Evolutionary conservation across 2,329 filamentous ascomycete genomes (phyloP).

Genomic region (Dichotomopilus funicola): DNA sequence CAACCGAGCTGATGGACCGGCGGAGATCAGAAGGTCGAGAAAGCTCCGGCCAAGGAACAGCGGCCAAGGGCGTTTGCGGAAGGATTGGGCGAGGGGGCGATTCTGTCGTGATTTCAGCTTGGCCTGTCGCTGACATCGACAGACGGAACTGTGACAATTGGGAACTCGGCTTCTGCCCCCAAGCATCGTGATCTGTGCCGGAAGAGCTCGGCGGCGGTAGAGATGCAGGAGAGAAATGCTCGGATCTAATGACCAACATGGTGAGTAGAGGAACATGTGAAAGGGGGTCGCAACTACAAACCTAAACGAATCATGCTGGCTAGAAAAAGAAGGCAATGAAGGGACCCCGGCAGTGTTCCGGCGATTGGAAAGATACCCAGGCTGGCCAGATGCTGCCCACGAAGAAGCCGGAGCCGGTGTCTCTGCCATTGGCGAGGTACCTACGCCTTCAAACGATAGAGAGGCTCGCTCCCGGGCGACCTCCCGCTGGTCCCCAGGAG

Average conservation of each 20-base stretch:
- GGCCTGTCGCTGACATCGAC: conserved; percentile 80
- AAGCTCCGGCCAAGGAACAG: background rate
- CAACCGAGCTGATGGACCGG: conserved; percentile 64
- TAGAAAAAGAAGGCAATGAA: conserved; percentile 41
- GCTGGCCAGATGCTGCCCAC: conserved; percentile 38
- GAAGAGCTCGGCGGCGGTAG: conserved; percentile 34
- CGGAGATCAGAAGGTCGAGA: background rate
- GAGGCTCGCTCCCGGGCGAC: background rate
- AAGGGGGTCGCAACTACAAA: conserved; percentile 26
- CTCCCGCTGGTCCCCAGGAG: conserved; percentile 8
- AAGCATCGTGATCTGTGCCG: conserved; percentile 24
- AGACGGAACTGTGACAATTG: conserved; percentile 61
- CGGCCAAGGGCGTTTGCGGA: conserved; percentile 33
- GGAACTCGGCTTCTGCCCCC: conserved; percentile 27
- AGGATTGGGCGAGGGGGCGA: conserved; percentile 59
- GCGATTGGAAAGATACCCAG: conserved; percentile 49
- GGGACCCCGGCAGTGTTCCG: conserved; percentile 50
- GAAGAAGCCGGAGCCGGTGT: conserved; percentile 24
- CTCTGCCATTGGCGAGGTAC: background rate
- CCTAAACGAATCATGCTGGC: conserved; percentile 41
- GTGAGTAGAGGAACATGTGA: conserved; percentile 11
- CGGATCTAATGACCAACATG: conserved; percentile 30
- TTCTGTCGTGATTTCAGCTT: conserved; percentile 71
- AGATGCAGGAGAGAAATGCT: conserved; percentile 39
- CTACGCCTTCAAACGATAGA: conserved; percentile 3